Base-by-base conservation (phyloP, 805 yeast species). In the Hanseniaspora hatyaiensis region DNA sequence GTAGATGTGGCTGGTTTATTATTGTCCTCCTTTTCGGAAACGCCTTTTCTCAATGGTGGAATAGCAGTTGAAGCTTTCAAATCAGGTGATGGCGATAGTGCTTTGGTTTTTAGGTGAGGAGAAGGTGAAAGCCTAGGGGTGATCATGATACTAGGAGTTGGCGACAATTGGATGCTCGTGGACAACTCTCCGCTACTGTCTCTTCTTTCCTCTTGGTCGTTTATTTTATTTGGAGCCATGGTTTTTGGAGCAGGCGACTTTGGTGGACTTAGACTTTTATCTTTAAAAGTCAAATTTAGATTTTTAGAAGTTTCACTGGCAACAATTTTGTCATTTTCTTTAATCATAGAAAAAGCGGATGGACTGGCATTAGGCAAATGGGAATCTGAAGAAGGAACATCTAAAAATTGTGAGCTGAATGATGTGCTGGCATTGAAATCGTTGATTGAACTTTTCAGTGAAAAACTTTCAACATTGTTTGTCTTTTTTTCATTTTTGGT, bases 1-100 rank as follows among this genome's bases (percentile, higher is more conserved):
- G 60, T 61, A 1, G 67, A 63, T 0, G 65, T 53, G 2, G 65
- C 65, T 13, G 67, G 66, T 45, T 59, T 59, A 5, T 56, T 55
- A 12, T 20, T 15, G 6, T 15, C 13, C 8, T 18, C 18, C 11
- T 33, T 12, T 12, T 34, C n/a, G n/a, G n/a, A n/a, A n/a, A n/a
- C n/a, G n/a, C n/a, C n/a, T 19, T 3, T 33, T 42, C 18, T 30
- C 15, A 38, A 20, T 33, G 16, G 40, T 19, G 15, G 45, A 19
- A n/a, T n/a, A n/a, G n/a, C n/a, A 6, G 22, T 22, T 2, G 32
- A 8, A 6, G 34, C 30, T n/a, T 23, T 18, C 20, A 39, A 30
- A 6, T 33, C 33, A 18, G 37, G 34, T 31, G 45, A 28, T 13
- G 45, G 30, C 12, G 33, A 33, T 30, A 37, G 24, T 12, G 37